Percentiles rank a stretch among this genome's conserved stretches.
Conservation (phyloP, 305 asterid species). For the Nicotiana rustica region DNA sequence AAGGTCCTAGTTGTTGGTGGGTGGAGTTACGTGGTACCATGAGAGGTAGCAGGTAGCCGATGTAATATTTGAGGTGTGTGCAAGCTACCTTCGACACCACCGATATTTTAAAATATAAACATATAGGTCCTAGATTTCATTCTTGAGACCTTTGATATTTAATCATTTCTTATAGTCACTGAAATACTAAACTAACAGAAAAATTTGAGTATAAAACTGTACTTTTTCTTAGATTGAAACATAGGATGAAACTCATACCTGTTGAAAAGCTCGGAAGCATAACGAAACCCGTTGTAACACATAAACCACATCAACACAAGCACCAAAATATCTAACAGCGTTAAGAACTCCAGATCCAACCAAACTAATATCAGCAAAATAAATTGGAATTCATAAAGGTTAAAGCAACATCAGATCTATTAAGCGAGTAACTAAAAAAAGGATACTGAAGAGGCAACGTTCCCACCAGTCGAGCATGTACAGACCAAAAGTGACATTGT, state of each 20-base stretch:
- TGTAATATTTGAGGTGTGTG: too few species aligned
- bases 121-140: neutral
- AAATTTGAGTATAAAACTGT: neutral
- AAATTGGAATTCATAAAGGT: neutral
- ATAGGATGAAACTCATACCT: conserved; percentile 41
- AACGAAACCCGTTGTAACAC: conserved; percentile 64
- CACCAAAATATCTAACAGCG: conserved; percentile 62
- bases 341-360: conserved; percentile 47
- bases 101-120: too few species aligned
- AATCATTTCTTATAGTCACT: neutral
- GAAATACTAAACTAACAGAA: neutral
- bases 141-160: neutral
- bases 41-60: too few species aligned
- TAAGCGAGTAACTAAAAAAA: conserved; percentile 25
- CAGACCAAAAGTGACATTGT: conserved; percentile 91
- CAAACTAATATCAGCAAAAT: conserved; percentile 10
- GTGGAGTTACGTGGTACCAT: too few species aligned
- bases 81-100: too few species aligned
- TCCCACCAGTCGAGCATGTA: conserved; percentile 98
- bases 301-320: conserved; percentile 84
- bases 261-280: conserved; percentile 60
- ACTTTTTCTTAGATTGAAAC: neutral
- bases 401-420: neutral
- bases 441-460: conserved; percentile 90
- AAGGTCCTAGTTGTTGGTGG: too few species aligned